phyloP scores from a whole-genome alignment of 1,284 basidiomycete species.

The Ustilago crameri region DNA sequence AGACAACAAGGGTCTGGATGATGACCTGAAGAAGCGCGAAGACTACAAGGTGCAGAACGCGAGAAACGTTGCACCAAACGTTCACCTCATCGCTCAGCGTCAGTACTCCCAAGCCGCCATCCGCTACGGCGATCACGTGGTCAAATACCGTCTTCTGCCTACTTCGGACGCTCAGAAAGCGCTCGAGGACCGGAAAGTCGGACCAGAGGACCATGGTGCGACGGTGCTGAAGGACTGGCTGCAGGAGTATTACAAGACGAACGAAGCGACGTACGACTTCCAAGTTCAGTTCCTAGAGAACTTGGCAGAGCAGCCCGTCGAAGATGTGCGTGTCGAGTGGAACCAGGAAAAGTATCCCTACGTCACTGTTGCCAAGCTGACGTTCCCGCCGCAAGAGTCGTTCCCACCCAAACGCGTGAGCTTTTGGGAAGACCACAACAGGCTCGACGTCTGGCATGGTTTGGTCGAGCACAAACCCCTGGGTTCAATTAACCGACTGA shows the following conservation, averaged over 20 bases:
- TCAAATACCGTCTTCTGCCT: constrained; percentile 57
- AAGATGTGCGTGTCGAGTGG: constrained; percentile 54
- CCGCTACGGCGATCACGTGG: constrained; percentile 59
- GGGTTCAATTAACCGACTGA: constrained; percentile 55
- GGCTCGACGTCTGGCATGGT: constrained; percentile 60
- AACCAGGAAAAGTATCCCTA: constrained; percentile 57
- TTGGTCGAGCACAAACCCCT: constrained; percentile 51
- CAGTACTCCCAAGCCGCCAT: constrained; percentile 60
- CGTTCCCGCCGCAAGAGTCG: constrained; percentile 55
- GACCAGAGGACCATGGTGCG: constrained; percentile 28
- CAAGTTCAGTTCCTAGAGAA: constrained; percentile 59
- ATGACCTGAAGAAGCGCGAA: constrained; percentile 44
- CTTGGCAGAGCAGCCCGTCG: constrained; percentile 55
- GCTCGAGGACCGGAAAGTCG: constrained; percentile 24
- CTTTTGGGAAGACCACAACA: constrained; percentile 59
- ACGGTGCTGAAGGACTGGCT: constrained; percentile 38
- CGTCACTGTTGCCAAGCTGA: constrained; percentile 50
- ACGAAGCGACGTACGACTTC: constrained; percentile 54
- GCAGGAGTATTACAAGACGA: constrained; percentile 37
- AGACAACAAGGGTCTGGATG: constrained; percentile 33
- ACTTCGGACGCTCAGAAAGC: constrained; percentile 37
- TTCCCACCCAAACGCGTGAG: constrained; percentile 44
- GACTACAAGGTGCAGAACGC: constrained; percentile 56
- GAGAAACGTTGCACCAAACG: constrained; percentile 50
- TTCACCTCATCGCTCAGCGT: constrained; percentile 47